Base-by-base conservation (phyloP, 179 eudicot genomes). In the Silene coronaria region DNA sequence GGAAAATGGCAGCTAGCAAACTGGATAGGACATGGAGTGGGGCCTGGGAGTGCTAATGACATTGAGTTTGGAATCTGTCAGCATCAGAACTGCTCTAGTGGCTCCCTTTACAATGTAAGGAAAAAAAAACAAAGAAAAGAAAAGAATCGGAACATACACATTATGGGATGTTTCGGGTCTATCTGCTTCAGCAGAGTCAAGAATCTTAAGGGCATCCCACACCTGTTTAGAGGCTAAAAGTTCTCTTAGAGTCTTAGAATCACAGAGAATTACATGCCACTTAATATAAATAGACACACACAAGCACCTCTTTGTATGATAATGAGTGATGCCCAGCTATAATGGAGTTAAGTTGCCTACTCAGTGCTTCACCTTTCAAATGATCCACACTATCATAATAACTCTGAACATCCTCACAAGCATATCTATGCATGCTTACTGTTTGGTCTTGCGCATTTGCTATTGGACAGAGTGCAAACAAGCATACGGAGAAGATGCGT, bases 131-230 rank as follows among this genome's bases (percentile, higher is more conserved):
- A 14, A 13, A 48, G 38, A 34, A 5, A 5, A 34, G 45, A 16
- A 32, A 61, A 58, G 10, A 14, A 64, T 1, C 19, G 58, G 58
- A 71, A 78, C 77, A 66, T 76, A 87, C 90, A 87, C 78, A 27
- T 71, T 79, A 16, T 77, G 38, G 22, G 90, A 82, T 12, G 80
- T 63, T 75, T 80, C 88, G 12, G 87, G 88, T 45, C 79, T 27
- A 73, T 82, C 80, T 61, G 77, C 58, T 57, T 87, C 87, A 65
- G 87, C 86, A 61, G 86, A 84, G 67, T 87, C 90, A 72, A 87
- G 90, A 86, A 85, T 82, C 81, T 82, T 80, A 64, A 87, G 90
- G 74, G 90, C 90, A 73, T 80, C 83, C 88, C 90, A 87, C 7
- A 86, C 90, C 87, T 87, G 76, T 26, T 73, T 66, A 65, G 42